Conservation (phyloP, 2,329 filamentous ascomycete species). For the Periconia macrospinosa region DNA sequence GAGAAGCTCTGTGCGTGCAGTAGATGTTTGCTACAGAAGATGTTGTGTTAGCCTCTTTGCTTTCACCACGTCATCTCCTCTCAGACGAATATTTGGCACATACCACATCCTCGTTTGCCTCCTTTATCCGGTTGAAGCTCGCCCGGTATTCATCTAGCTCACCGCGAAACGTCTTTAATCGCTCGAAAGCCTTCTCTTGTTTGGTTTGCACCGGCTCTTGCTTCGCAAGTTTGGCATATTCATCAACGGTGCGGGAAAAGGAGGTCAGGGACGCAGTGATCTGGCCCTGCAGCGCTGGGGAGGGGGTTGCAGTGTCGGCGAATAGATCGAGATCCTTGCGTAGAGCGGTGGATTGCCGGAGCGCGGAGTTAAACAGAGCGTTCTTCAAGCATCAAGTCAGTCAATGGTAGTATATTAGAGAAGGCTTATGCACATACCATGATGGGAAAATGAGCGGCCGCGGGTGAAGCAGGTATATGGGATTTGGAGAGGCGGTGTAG, state of each 20-base stretch:
- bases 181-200: constrained; percentile 84
- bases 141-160: constrained; percentile 80
- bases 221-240: constrained; percentile 82
- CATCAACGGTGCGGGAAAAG: constrained; percentile 87
- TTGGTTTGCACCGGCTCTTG: constrained; percentile 90
- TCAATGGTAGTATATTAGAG: not conserved
- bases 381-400: constrained; percentile 56
- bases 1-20: constrained; percentile 79
- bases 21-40: constrained; percentile 54
- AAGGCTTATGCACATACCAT: constrained; percentile 20
- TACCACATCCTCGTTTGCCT: constrained; percentile 73
- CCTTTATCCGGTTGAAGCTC: constrained; percentile 76
- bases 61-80: not conserved
- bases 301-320: constrained; percentile 60
- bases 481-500: not conserved
- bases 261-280: constrained; percentile 63
- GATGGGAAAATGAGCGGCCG: not conserved
- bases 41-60: constrained; percentile 6
- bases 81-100: constrained; percentile 16
- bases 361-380: constrained; percentile 80
- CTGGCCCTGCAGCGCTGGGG: constrained; percentile 62
- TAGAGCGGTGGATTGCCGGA: constrained; percentile 81
- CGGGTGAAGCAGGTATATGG: too few relatives aligned
- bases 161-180: constrained; percentile 79
- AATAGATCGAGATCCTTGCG: constrained; percentile 75